phyloP scores from a whole-genome alignment of 177 flowering plant genomes.

The Tripterygium wilfordii region DNA sequence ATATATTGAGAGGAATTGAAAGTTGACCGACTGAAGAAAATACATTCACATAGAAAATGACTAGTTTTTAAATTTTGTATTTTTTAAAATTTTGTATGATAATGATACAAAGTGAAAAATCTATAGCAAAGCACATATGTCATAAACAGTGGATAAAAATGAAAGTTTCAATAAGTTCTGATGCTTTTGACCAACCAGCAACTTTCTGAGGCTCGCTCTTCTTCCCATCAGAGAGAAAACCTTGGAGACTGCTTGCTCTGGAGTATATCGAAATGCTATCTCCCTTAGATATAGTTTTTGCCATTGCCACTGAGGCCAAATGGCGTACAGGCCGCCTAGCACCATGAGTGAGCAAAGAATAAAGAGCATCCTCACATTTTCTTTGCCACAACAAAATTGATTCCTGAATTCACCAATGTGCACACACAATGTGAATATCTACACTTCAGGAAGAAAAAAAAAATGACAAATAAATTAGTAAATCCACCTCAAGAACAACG shows the following conservation, averaged over 20 bases:
- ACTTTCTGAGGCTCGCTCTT: constrained; percentile 64
- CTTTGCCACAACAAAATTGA: constrained; percentile 84
- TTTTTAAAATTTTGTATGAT: too few species aligned
- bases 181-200: constrained; percentile 88
- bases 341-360: constrained; percentile 76
- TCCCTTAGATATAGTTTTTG: constrained; percentile 73
- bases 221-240: constrained; percentile 91
- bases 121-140: too few species aligned
- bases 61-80: too few species aligned
- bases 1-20: too few species aligned
- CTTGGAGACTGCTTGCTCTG: constrained; percentile 87
- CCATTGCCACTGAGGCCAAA: constrained; percentile 92
- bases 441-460: background rate
- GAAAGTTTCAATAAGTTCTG: too few species aligned
- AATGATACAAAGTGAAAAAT: too few species aligned
- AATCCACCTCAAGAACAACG: too few species aligned
- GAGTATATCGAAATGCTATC: constrained; percentile 91
- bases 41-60: too few species aligned
- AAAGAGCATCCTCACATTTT: constrained; percentile 93
- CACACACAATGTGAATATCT: too few species aligned
- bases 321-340: constrained; percentile 92
- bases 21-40: too few species aligned
- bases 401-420: constrained; percentile 48
- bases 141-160: too few species aligned
- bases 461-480: background rate